Evolutionary conservation across 2,329 filamentous ascomycete genomes (phyloP), one percentile per base, ranked within the genome.

Genomic region (Bipolaris oryzae): DNA sequence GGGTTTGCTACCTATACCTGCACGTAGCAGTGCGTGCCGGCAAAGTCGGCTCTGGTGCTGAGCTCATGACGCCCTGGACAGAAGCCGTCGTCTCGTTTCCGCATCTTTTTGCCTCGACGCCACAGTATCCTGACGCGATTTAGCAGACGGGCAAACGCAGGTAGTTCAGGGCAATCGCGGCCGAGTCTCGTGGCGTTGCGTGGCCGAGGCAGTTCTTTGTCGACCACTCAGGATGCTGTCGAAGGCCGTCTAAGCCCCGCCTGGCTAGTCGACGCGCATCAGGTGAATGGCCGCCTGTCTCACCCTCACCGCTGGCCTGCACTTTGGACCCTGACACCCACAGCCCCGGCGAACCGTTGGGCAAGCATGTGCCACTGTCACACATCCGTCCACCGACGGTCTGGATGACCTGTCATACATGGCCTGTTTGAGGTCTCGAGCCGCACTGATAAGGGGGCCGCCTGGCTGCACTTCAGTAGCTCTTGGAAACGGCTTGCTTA

Each of bases 311-410:
- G 49, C 53, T 23, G 37, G 49, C 33, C 39, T 37, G 53, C 50
- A 49, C 21, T 38, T 38, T 47, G 42, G 35, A 33, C 53, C 49
- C 53, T 56, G 43, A 44, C n/a, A 38, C 10, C 28, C 33, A 48
- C 16, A 9, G 18, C 33, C 13, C 18, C 43, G 28, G 21, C 39
- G 15, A 21, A 41, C 43, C 33, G 43, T 53, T 35, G 20, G 54
- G 44, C 39, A 49, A 38, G 43, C 54, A 53, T 53, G 43, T 56
- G 53, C 53, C 50, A 56, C 49, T 53, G 53, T 56, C 53, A 56
- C 43, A 35, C 43, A 16, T 31, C 48, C 43, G 35, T 44, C 45
- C 23, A n/a, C 25, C 42, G 37, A 42, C 34, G 20, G 48, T 20
- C 53, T 47, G 49, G 42, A 53, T 53, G 53, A 53, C 53, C 45